These are phyloP conservation scores for Clonostachys sp. DNA, from an alignment of 2,329 filamentous ascomycete genomes.

Conservation along the genomic window DNA sequence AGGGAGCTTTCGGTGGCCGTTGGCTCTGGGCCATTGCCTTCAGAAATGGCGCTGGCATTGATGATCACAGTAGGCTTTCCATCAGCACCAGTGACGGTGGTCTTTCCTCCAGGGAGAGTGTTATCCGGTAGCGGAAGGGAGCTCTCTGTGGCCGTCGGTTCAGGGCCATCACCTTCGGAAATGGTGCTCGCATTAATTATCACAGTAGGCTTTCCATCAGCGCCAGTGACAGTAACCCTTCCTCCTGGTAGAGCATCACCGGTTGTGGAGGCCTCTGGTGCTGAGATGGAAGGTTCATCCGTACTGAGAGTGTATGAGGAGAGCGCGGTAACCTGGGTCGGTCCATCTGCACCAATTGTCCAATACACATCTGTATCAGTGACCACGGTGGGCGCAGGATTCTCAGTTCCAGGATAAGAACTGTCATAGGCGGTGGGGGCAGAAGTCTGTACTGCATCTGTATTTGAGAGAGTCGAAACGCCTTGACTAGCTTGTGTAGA, in stretches of 20 bases:
- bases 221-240: constrained; percentile 1
- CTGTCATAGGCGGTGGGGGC: background rate
- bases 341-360: constrained; percentile 7
- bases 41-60: background rate
- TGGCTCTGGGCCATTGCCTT: background rate
- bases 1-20: too few relatives aligned
- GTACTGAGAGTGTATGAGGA: constrained; percentile 13
- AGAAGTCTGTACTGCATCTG: background rate
- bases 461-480: too few relatives aligned
- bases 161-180: background rate
- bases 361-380: constrained; percentile 15
- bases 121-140: background rate
- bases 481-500: too few relatives aligned
- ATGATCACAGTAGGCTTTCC: constrained; percentile 3
- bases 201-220: constrained; percentile 3
- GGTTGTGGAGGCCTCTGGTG: background rate
- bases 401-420: background rate
- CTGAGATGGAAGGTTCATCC: background rate
- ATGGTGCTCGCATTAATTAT: background rate
- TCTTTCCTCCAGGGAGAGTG: background rate
- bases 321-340: constrained; percentile 10
- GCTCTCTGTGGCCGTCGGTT: too few relatives aligned
- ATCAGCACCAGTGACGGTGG: background rate
- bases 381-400: constrained; percentile 6
- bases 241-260: background rate